These are phyloP conservation scores for Flueggea neowawraea DNA, from an alignment of 441 rosid genomes.

Conservation along the genomic window DNA sequence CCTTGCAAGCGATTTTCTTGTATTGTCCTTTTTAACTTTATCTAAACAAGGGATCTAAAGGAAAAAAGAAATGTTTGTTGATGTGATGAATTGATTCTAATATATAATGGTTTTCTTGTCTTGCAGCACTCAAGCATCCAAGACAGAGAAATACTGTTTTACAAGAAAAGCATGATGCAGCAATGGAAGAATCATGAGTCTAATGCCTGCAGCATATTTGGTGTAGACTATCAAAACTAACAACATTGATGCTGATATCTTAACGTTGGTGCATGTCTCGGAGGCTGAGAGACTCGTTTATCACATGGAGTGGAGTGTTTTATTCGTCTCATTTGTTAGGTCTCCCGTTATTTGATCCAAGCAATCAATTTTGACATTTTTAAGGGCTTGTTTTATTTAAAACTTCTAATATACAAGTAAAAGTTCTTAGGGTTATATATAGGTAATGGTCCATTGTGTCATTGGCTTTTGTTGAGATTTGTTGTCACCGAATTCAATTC, in stretches of 20 bases:
- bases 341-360: background rate
- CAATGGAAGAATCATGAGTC: constrained; percentile 10
- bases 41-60: background rate
- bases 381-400: too few relatives aligned
- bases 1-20: too few relatives aligned
- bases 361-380: background rate
- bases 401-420: too few relatives aligned
- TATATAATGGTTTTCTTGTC: constrained; percentile 1
- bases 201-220: background rate
- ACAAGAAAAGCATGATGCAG: constrained; percentile 18
- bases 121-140: constrained; percentile 37
- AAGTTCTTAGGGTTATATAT: too few relatives aligned
- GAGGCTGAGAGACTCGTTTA: too few relatives aligned
- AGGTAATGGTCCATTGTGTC: background rate
- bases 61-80: background rate
- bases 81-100: constrained; percentile 5
- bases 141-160: constrained; percentile 19
- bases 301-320: background rate
- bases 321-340: background rate
- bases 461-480: background rate
- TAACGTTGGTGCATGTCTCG: too few relatives aligned
- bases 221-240: background rate
- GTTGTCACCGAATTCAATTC: too few relatives aligned
- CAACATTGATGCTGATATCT: too few relatives aligned
- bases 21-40: too few relatives aligned